A percentile compares a stretch with the other conserved stretches of the same genome.
These are phyloP conservation scores for Fusarium pseudoanthophilum DNA, from an alignment of 2,329 filamentous ascomycete species.

Conservation along the genomic window DNA sequence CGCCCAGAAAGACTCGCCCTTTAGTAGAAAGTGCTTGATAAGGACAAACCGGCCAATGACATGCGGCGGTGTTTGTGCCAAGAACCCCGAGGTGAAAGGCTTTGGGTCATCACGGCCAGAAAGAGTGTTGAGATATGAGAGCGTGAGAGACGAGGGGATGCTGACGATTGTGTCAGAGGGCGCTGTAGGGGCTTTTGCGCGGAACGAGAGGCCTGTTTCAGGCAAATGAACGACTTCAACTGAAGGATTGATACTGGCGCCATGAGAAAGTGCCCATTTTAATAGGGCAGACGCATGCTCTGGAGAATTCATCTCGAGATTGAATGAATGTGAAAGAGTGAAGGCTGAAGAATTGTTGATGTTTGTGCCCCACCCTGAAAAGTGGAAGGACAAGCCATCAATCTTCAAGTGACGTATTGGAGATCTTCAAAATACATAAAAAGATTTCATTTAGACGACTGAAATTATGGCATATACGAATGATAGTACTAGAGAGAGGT, in stretches of 20 bases:
- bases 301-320: constrained; percentile 20
- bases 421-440: not conserved
- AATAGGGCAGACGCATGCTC: constrained; percentile 51
- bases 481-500: too few relatives aligned
- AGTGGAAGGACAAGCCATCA: constrained; percentile 26
- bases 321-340: not conserved
- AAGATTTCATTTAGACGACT: not conserved
- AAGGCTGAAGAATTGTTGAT: constrained; percentile 4
- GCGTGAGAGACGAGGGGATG: constrained; percentile 62
- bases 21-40: constrained; percentile 72
- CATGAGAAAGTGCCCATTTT: constrained; percentile 60
- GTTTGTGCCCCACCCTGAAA: constrained; percentile 30
- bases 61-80: constrained; percentile 63
- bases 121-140: constrained; percentile 69
- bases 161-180: constrained; percentile 59
- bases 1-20: constrained; percentile 70
- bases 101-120: constrained; percentile 30
- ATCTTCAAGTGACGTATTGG: constrained; percentile 18
- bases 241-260: constrained; percentile 60
- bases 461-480: too few relatives aligned
- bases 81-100: constrained; percentile 61
- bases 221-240: constrained; percentile 65
- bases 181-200: constrained; percentile 54
- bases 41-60: constrained; percentile 75
- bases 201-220: constrained; percentile 64